Conservation (phyloP, 805 yeast species). For the Lipomyces japonicus region DNA sequence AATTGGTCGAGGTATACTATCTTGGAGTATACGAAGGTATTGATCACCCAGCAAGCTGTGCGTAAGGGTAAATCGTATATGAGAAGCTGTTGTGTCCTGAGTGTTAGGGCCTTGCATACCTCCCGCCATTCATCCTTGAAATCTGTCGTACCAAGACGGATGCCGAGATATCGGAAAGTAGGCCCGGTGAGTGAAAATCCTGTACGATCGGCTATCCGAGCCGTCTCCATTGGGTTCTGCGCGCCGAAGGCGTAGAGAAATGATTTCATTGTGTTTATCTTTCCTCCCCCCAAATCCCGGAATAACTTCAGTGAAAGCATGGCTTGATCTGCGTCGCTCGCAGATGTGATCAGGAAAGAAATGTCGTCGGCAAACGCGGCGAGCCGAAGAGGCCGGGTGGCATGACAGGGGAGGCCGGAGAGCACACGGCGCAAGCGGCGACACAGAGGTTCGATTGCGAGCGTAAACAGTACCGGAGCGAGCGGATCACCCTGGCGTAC, state of each 20-base stretch:
- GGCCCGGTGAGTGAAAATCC: not conserved
- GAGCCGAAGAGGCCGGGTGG: not conserved
- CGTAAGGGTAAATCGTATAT: not conserved
- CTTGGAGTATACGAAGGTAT: not conserved
- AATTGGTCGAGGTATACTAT: slow-evolving; percentile 2
- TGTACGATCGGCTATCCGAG: not conserved
- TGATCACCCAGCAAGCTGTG: slow-evolving; percentile 1
- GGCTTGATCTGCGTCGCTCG: not conserved
- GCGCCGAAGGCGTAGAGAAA: not conserved
- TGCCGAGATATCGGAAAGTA: not conserved
- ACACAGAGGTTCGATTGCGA: not conserved
- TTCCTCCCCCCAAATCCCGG: not conserved
- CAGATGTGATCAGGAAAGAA: not conserved
- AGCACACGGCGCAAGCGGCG: not conserved
- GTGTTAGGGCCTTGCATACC: not conserved
- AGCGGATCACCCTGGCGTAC: not conserved
- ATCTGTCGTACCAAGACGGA: not conserved
- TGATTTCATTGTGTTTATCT: not conserved
- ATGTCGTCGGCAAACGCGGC: slow-evolving; percentile 2
- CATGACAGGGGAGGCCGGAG: not conserved
- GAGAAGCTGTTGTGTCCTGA: not conserved
- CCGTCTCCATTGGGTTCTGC: not conserved
- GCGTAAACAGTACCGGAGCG: not conserved
- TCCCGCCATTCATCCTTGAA: not conserved
- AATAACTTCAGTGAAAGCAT: not conserved